phyloP scores from a whole-genome alignment of 2,329 filamentous ascomycete genomes.

The Colletotrichum sojae region DNA sequence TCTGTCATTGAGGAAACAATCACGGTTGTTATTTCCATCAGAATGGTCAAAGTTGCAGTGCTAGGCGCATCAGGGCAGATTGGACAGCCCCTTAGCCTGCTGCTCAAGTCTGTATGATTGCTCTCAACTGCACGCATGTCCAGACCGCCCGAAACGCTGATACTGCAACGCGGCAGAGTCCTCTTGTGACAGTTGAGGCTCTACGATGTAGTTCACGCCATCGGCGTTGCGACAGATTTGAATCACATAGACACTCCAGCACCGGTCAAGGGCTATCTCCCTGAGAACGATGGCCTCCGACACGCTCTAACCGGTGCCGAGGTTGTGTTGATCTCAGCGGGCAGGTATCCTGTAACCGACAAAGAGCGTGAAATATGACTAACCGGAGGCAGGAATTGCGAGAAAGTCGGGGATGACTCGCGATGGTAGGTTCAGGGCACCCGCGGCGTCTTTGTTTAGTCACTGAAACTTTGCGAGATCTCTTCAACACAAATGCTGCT shows the following conservation, averaged over 20 bases:
- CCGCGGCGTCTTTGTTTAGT: neutral
- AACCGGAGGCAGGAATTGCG: constrained; percentile 69
- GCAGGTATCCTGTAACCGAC: neutral
- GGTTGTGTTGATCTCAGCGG: constrained; percentile 83
- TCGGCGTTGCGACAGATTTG: constrained; percentile 82
- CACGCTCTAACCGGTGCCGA: constrained; percentile 77
- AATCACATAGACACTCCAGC: constrained; percentile 86
- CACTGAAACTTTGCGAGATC: neutral
- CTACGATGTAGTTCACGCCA: constrained; percentile 38
- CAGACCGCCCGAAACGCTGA: neutral
- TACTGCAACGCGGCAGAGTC: neutral
- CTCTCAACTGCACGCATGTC: neutral
- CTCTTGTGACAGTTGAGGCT: constrained; percentile 35
- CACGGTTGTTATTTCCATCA: neutral
- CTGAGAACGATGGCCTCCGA: constrained; percentile 72
- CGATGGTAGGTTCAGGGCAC: constrained; percentile 56
- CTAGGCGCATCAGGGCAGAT: constrained; percentile 30
- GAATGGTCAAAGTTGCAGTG: constrained; percentile 23
- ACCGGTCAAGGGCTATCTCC: constrained; percentile 78
- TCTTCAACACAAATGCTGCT: constrained; percentile 86
- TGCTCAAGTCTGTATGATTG: constrained; percentile 25
- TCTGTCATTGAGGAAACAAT: neutral
- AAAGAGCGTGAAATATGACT: too few species aligned
- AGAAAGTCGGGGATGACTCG: constrained; percentile 87
- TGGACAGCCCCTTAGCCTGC: constrained; percentile 26